Base-by-base conservation (phyloP, 805 yeast species). In the Saturnispora sekii region DNA sequence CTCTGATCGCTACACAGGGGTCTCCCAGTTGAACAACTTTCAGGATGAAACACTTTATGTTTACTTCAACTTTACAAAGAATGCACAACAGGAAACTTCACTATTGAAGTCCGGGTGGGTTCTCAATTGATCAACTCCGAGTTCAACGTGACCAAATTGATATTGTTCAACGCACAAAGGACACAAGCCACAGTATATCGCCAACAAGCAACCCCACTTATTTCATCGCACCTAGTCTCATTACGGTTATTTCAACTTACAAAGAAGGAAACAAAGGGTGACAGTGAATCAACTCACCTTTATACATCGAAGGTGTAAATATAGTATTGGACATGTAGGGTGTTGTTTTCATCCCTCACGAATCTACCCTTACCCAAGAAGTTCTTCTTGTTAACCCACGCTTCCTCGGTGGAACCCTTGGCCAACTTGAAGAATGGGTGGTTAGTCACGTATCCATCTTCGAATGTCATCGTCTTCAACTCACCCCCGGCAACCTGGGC, bases 351-450 rank as follows among this genome's bases (percentile, higher is more conserved):
- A 49, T 72, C 74, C 53, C 79, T 67, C 40, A 72, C 55, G 53
- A 78, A 77, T 47, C 81, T 68, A 31, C 86, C 85, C 56, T 70
- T 74, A 16, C 82, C 85, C 17, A 76, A 40, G 46, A 77, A 64
- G 51, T 68, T 73, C 56, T 72, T 69, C 39, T 61, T 56, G 36
- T 63, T 50, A 14, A 71, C 70, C 86, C 86, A 79, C 50, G 65
- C 57, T 52, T 72, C 73, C 12, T 62, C 70, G 34, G 62, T 68
- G 33, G 68, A 66, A 17, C 56, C 60, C 11, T 63, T 68, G 48
- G 68, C 75, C 15, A 76, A 57, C 38, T 57, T 53, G 50, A 76
- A 62, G 11, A 54, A 57, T 17, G 81, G 80, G 54, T 66, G 72
- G 52, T 63, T 62, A 14, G 76, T 68, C 42, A 76, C 65, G 50